Percentiles rank a stretch among this genome's conserved stretches.
Conservation (phyloP, 2,329 filamentous ascomycete genomes). For the Ophiostoma angusticollis region DNA sequence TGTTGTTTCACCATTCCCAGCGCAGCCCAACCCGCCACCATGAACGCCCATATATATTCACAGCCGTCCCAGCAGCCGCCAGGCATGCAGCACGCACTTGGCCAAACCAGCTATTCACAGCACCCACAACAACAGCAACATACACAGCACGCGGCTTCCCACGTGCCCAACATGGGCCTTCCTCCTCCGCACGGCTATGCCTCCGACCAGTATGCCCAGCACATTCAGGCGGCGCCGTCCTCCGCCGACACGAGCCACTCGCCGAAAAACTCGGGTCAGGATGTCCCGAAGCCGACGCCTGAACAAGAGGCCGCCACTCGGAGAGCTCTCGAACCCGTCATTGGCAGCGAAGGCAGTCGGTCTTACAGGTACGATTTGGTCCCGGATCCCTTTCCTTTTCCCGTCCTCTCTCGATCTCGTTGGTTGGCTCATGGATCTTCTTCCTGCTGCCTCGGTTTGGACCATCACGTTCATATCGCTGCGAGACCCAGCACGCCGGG, state of each 20-base stretch:
- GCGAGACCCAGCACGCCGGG: not conserved
- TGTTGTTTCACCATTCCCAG: not conserved
- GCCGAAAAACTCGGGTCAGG: slow-evolving; percentile 5
- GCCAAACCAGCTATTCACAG: slow-evolving; percentile 8
- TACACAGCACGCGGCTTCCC: not conserved
- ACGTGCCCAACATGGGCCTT: slow-evolving; percentile 1
- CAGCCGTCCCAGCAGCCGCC: slow-evolving; percentile 9
- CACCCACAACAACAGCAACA: not conserved
- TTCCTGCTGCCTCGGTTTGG: not conserved
- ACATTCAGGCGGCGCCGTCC: not conserved
- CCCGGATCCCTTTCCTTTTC: not conserved
- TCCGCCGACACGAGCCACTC: slow-evolving; percentile 4
- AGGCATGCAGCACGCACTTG: slow-evolving; percentile 10
- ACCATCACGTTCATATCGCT: too few species aligned
- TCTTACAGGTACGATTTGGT: slow-evolving; percentile 13
- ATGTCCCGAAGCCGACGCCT: slow-evolving; percentile 8
- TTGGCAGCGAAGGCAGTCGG: slow-evolving; percentile 13
- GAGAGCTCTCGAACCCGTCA: slow-evolving; percentile 13
- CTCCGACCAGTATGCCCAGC: slow-evolving; percentile 4
- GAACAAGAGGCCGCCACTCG: slow-evolving; percentile 14
- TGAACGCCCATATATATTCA: slow-evolving; percentile 12
- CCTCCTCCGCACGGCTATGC: too few species aligned
- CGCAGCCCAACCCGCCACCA: not conserved
- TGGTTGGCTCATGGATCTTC: not conserved
- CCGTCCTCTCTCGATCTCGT: not conserved